Evolutionary conservation across 257 asterid genomes (phyloP), one percentile per base, ranked within the genome.

Genomic region (Ocimum tenuiflorum): DNA sequence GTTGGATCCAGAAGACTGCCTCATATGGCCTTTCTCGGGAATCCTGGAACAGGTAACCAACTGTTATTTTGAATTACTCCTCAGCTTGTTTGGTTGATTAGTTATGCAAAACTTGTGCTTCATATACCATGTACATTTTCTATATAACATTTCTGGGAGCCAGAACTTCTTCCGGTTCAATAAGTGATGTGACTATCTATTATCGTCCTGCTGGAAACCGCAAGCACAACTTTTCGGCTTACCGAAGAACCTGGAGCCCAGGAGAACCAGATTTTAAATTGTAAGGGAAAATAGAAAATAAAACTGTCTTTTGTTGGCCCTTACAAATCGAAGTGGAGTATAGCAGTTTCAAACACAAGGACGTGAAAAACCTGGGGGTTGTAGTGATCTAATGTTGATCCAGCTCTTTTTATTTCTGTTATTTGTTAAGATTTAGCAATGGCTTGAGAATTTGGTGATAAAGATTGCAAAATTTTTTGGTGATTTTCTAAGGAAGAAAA

Each of bases 1-100:
- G 85, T 90, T 63, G 95, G 94, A 41, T 67, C 88, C 57, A 82
- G 96, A 84, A 83, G 88, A 77, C 94, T 88, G n/a, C 96, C 97
- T 57, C 97, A 89, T 77, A 86, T 92, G 96, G 99, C 97, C 67
- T 92, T 92, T 69, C 91, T 92, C 36, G 99, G 99, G 52, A 92
- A 89, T 76, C 96, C 99, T 17, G 98, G 99, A 73, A 92, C 97
- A 74, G 99, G 96, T 86, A 73, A 56, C 55, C 60, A 49, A 13
- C 29, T 51, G 27, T 49, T 10, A n/a, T 59, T 75, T 61, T 29
- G 18, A 60, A 65, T 50, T 36, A 41, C 35, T 72, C 27, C 52
- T 27, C 11, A n/a, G 18, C 72, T 39, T n/a, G 9, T 31, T 59
- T 33, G 72, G 24, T 56, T 42, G 17, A 6, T 55, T 31, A 10